Evolutionary conservation across 1,284 basidiomycete species (phyloP), one percentile per base, ranked within the genome.

Genomic region (Malassezia equina): DNA sequence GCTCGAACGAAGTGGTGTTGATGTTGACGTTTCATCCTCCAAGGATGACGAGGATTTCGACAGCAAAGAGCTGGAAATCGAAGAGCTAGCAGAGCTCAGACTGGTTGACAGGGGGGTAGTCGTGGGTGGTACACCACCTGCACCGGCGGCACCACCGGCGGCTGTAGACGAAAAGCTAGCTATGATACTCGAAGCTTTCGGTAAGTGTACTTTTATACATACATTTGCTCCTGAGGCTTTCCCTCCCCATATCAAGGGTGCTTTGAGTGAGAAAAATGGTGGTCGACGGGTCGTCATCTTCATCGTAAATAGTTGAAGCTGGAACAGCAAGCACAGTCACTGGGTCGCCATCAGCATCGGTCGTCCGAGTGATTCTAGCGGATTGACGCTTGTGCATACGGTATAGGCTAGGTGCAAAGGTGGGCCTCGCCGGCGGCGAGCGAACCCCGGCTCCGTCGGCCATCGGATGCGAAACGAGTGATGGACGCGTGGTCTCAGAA

Each of bases 341-440:
- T 4, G 34, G 44, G 17, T 57, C 55, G 12, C 55, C 55, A 43
- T 57, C 55, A 15, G n/a, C 42, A 41, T 57, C 55, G 0, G 49
- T 52, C n/a, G 50, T 57, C n/a, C 36, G n/a, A 13, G 15, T 19
- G 19, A 45, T 29, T 3, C 27, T 45, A 45, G 29, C 19, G 27
- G 7, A 4, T 19, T 39, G 36, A 15, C 36, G 36, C 19, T 39
- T 39, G 36, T 9, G 36, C 36, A 39, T 21, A 21, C 36, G 36
- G 6, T 39, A 19, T 19, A 39, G 15, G 19, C 36, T 15, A 43
- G 24, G 41, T 2, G 19, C n/a, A 25, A 13, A 7, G 13, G 41
- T 43, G 24, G 41, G 24, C 21, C 24, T 43, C 41, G 41, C 27
- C 23, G 41, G 8, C 41, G 24, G 24, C 41, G 12, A 27, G 36